Conservation (phyloP, 176 grass and related monocot genomes). For the Otatea glauca region DNA sequence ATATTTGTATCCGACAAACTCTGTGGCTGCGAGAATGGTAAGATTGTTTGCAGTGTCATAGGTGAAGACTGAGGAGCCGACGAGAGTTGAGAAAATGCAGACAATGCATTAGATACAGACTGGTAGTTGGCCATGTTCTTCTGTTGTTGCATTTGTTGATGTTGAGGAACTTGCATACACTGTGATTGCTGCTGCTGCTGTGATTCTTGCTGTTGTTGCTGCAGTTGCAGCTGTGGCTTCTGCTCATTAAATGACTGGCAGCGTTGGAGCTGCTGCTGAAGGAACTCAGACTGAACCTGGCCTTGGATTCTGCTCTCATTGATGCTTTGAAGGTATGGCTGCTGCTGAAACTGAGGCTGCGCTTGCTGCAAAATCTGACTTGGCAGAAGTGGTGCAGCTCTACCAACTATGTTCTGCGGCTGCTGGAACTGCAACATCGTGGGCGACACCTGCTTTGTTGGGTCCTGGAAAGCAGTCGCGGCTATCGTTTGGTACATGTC, state of each 20-base stretch:
- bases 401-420: constrained; percentile 60
- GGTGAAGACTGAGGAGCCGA: constrained; percentile 50
- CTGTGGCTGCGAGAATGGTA: constrained; percentile 67
- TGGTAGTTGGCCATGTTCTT: constrained; percentile 61
- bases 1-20: constrained; percentile 64
- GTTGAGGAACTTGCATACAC: constrained; percentile 62
- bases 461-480: constrained; percentile 57
- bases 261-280: constrained; percentile 62
- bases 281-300: constrained; percentile 65
- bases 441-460: constrained; percentile 63
- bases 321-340: constrained; percentile 58
- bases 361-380: constrained; percentile 74
- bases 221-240: constrained; percentile 53
- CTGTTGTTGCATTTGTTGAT: constrained; percentile 76
- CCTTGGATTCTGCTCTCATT: constrained; percentile 54
- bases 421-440: constrained; percentile 90
- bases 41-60: constrained; percentile 47
- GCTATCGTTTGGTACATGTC: constrained; percentile 77
- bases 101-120: constrained; percentile 50
- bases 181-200: constrained; percentile 58
- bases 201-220: constrained; percentile 49
- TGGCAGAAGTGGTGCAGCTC: constrained; percentile 45
- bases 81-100: constrained; percentile 55
- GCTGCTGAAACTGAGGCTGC: constrained; percentile 72
- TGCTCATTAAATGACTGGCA: constrained; percentile 60